Evolutionary conservation across 2,329 filamentous ascomycete species (phyloP).

Genomic region (Fusarium oligoseptatum): DNA sequence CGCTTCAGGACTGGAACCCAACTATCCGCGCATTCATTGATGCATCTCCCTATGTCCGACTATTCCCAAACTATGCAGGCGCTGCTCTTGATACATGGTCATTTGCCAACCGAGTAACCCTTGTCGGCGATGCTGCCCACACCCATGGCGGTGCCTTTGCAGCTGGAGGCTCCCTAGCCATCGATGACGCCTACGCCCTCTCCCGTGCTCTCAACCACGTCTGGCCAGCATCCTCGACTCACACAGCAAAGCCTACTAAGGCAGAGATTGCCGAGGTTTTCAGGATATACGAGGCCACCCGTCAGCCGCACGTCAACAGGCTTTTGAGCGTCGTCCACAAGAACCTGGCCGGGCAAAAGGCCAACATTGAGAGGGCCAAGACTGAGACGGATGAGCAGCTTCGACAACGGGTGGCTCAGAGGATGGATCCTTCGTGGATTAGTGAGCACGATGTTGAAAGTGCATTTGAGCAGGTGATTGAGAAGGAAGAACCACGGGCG

Average conservation of each 20-base stretch:
- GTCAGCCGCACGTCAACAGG: conserved; percentile 56
- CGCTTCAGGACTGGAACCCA: conserved; percentile 55
- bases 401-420: conserved; percentile 50
- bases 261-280: conserved; percentile 49
- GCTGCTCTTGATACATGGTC: conserved; percentile 57
- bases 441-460: conserved; percentile 61
- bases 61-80: conserved; percentile 60
- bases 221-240: conserved; percentile 39
- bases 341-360: conserved; percentile 20
- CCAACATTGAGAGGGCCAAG: conserved; percentile 25
- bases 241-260: conserved; percentile 21
- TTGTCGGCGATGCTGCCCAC: conserved; percentile 57
- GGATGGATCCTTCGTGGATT: conserved; percentile 58
- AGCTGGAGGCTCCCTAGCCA: conserved; percentile 55
- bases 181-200: conserved; percentile 59
- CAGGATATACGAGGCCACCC: conserved; percentile 57
- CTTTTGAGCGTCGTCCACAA: conserved; percentile 37
- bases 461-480: conserved; percentile 52
- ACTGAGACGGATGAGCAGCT: conserved; percentile 55
- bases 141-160: conserved; percentile 58
- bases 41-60: conserved; percentile 54
- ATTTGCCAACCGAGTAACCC: conserved; percentile 51
- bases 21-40: conserved; percentile 56
- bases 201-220: conserved; percentile 54
- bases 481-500: background rate